These are phyloP conservation scores for Fragaria ananassa DNA, from an alignment of 306 rosid species.

Conservation along the genomic window DNA sequence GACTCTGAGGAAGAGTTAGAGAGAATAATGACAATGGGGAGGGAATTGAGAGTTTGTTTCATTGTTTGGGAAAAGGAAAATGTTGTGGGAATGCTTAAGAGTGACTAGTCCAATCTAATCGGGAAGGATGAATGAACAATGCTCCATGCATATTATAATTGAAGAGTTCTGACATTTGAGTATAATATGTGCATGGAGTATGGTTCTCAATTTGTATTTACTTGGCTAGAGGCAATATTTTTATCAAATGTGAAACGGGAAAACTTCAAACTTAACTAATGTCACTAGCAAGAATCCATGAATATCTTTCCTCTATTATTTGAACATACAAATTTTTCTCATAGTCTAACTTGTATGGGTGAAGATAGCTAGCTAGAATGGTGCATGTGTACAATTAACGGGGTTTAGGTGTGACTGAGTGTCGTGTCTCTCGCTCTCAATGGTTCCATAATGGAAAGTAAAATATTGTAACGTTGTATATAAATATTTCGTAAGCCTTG, in stretches of 20 bases:
- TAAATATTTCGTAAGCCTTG: neutral
- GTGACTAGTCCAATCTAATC: conserved; percentile 1
- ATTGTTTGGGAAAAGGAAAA: conserved; percentile 16
- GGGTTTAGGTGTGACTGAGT: neutral
- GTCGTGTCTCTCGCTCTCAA: neutral
- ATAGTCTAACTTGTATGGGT: neutral
- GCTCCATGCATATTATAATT: conserved; percentile 3
- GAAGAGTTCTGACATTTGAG: conserved; percentile 15
- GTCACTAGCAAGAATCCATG: conserved; percentile 17
- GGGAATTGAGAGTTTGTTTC: neutral
- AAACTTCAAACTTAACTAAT: conserved; percentile 8
- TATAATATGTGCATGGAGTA: neutral
- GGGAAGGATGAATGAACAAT: conserved; percentile 9
- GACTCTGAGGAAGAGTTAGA: conserved; percentile 12
- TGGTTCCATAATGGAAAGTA: neutral
- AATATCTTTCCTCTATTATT: neutral
- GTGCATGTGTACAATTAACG: neutral
- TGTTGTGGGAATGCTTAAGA: conserved; percentile 5
- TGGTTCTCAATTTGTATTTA: conserved; percentile 4
- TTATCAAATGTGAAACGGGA: conserved; percentile 6
- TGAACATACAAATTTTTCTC: neutral
- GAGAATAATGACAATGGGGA: conserved; percentile 16
- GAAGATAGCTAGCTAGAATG: neutral
- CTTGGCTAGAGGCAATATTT: neutral
- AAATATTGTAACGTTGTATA: neutral